phyloP scores from a whole-genome alignment of 768 basidiomycete genomes.

The Agaricus subrufescens region DNA sequence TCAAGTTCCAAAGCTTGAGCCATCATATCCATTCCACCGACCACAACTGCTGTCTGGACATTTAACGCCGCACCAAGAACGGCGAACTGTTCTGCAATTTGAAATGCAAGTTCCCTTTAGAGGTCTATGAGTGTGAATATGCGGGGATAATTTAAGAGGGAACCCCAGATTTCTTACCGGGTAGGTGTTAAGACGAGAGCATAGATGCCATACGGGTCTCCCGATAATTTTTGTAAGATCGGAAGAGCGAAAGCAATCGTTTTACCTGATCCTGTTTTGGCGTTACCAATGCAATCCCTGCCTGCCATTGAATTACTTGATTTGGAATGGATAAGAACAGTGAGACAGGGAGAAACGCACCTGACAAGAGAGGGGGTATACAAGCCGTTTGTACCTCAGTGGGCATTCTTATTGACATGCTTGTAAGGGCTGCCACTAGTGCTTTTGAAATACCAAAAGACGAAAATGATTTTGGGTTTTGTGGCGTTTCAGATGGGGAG shows the following conservation, averaged over 20 bases:
- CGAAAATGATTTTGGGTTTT: slow-evolving; percentile 35
- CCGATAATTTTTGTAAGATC: slow-evolving; percentile 82
- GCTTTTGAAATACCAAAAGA: slow-evolving; percentile 55
- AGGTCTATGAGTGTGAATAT: not conserved
- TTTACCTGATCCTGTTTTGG: slow-evolving; percentile 97
- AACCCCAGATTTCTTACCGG: slow-evolving; percentile 44
- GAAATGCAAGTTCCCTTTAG: slow-evolving; percentile 89
- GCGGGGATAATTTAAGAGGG: not conserved
- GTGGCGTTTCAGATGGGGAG: slow-evolving; percentile 11
- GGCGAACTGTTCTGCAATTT: slow-evolving; percentile 94
- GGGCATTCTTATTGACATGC: slow-evolving; percentile 82
- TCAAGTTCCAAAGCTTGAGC: slow-evolving; percentile 83
- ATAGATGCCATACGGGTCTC: slow-evolving; percentile 93
- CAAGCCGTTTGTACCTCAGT: slow-evolving; percentile 90
- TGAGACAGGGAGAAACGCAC: slow-evolving; percentile 30
- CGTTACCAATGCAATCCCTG: slow-evolving; percentile 94
- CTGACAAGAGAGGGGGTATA: slow-evolving; percentile 80
- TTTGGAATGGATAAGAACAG: not conserved
- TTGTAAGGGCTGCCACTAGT: slow-evolving; percentile 60
- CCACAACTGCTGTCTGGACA: slow-evolving; percentile 80
- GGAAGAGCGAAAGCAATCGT: slow-evolving; percentile 97
- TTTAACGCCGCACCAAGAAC: slow-evolving; percentile 83
- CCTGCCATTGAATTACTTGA: slow-evolving; percentile 37
- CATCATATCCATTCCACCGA: slow-evolving; percentile 99
- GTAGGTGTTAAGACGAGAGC: slow-evolving; percentile 94